phyloP scores from a whole-genome alignment of 106 monocot species.

The Allium fistulosum region DNA sequence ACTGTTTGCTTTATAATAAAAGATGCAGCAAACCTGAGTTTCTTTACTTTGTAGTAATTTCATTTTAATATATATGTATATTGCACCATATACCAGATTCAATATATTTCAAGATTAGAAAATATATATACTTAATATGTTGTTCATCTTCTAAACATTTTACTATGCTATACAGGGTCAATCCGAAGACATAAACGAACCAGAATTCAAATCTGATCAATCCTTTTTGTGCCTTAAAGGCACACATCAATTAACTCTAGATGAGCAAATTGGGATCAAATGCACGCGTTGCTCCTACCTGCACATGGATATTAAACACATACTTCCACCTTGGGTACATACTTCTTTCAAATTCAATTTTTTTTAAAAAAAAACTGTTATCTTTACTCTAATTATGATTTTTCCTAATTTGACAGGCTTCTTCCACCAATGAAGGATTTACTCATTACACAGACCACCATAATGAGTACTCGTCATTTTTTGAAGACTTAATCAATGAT shows the following conservation, averaged over 20 bases:
- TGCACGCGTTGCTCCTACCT: conserved; percentile 63
- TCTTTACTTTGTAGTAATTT: background rate
- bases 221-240: conserved; percentile 18
- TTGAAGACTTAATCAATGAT: conserved; percentile 15
- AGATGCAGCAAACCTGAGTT: too few species aligned
- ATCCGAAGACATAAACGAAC: background rate
- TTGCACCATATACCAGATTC: background rate
- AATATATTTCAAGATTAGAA: background rate
- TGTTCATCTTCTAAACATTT: too few species aligned
- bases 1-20: too few species aligned
- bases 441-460: background rate
- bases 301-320: conserved; percentile 33
- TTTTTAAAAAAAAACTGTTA: too few species aligned
- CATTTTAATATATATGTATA: background rate
- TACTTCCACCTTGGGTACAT: conserved; percentile 70
- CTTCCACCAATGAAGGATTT: conserved; percentile 8
- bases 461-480: conserved; percentile 7
- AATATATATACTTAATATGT: too few species aligned
- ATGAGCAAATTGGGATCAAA: conserved; percentile 64
- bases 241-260: conserved; percentile 47
- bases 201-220: conserved; percentile 12
- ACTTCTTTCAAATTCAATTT: too few species aligned
- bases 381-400: background rate
- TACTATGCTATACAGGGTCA: conserved; percentile 19
- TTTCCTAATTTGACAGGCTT: conserved; percentile 25